Percentiles rank a stretch among this genome's conserved stretches.
These are phyloP conservation scores for Penstemon newberryi DNA, from an alignment of 257 asterid genomes.

Conservation along the genomic window DNA sequence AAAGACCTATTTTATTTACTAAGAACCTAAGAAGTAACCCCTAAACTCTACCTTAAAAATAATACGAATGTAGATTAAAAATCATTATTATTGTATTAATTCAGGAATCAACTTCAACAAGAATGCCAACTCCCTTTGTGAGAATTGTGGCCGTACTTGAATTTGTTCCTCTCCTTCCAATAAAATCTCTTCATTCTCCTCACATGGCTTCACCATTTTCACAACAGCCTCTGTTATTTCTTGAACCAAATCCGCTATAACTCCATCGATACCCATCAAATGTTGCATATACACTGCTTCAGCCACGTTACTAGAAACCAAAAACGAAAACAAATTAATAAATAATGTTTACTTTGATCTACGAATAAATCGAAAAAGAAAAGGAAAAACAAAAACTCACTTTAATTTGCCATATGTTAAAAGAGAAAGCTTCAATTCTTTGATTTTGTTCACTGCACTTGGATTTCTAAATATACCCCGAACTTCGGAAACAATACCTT, in stretches of 20 bases:
- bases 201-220: conserved; percentile 48
- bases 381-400: conserved; percentile 42
- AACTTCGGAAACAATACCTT: conserved; percentile 91
- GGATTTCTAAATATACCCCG: conserved; percentile 79
- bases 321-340: background rate
- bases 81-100: conserved; percentile 49
- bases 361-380: background rate
- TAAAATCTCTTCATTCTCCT: conserved; percentile 23
- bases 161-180: conserved; percentile 40
- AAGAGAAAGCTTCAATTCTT: conserved; percentile 69
- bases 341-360: background rate
- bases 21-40: background rate
- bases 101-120: conserved; percentile 86
- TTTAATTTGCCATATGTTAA: conserved; percentile 84
- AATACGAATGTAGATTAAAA: background rate
- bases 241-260: conserved; percentile 76
- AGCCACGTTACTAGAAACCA: conserved; percentile 57
- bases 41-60: background rate
- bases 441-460: conserved; percentile 69
- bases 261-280: conserved; percentile 92
- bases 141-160: conserved; percentile 54
- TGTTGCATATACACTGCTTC: conserved; percentile 93
- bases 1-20: background rate
- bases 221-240: conserved; percentile 70
- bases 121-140: conserved; percentile 77